Percentiles rank a stretch among this genome's conserved stretches.
Conservation (phyloP, 2,329 filamentous ascomycete genomes). For the Lachnellula cervina region DNA sequence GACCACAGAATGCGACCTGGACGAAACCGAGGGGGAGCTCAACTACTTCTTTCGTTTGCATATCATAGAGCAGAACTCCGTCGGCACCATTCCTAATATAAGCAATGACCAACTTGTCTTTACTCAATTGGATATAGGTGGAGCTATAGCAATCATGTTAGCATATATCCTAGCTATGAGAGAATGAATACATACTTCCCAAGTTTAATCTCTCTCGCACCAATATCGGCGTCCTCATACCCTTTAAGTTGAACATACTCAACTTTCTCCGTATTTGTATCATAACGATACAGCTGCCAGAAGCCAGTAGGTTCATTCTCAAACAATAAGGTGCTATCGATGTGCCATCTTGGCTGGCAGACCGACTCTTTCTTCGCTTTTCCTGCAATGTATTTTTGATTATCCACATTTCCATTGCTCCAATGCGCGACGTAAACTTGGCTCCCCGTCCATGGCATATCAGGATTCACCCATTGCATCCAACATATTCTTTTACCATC, state of each 20-base stretch:
- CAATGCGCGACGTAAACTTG: slow-evolving; percentile 43
- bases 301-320: slow-evolving; percentile 42
- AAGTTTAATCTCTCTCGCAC: slow-evolving; percentile 19
- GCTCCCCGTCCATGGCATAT: slow-evolving; percentile 47
- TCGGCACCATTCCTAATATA: slow-evolving; percentile 30
- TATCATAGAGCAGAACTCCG: slow-evolving; percentile 36
- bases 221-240: slow-evolving; percentile 40
- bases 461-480: slow-evolving; percentile 51
- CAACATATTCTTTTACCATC: slow-evolving; percentile 45
- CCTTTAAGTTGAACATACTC: slow-evolving; percentile 34
- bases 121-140: slow-evolving; percentile 37
- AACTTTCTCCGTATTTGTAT: slow-evolving; percentile 25
- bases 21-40: slow-evolving; percentile 33
- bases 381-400: slow-evolving; percentile 38
- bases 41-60: slow-evolving; percentile 31
- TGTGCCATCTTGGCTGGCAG: slow-evolving; percentile 47
- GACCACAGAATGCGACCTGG: slow-evolving; percentile 26
- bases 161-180: slow-evolving; percentile 22
- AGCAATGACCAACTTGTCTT: slow-evolving; percentile 33
- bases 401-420: slow-evolving; percentile 32
- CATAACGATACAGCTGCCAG: slow-evolving; percentile 43
- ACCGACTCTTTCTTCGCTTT: slow-evolving; percentile 37
- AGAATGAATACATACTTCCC: slow-evolving; percentile 13
- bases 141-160: slow-evolving; percentile 32
- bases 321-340: slow-evolving; percentile 45